Evolutionary conservation across 2,329 filamentous ascomycete genomes (phyloP).

Genomic region (Gremmenia infestans): DNA sequence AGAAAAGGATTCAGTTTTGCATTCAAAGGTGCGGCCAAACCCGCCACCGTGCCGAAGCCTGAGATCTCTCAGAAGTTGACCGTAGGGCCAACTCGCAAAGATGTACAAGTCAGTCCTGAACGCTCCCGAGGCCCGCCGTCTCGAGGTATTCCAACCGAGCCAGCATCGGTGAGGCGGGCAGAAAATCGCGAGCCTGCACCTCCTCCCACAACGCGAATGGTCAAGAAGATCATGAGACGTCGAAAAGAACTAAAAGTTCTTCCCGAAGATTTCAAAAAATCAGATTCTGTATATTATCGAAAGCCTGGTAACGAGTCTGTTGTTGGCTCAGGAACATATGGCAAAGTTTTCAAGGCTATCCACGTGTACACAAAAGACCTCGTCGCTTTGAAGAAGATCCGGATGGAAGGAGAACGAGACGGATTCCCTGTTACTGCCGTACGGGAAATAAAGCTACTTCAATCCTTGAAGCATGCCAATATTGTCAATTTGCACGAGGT

Average conservation of each 20-base stretch:
- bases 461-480: slow-evolving; percentile 76
- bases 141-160: slow-evolving; percentile 47
- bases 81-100: slow-evolving; percentile 35
- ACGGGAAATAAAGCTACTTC: slow-evolving; percentile 86
- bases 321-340: slow-evolving; percentile 91
- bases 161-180: slow-evolving; percentile 42
- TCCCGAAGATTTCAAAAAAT: slow-evolving; percentile 65
- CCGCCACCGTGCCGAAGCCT: slow-evolving; percentile 52
- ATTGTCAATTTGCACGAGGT: slow-evolving; percentile 82
- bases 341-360: slow-evolving; percentile 89
- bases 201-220: slow-evolving; percentile 44
- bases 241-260: slow-evolving; percentile 65
- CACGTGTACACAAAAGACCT: slow-evolving; percentile 84
- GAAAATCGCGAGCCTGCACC: slow-evolving; percentile 29
- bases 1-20: slow-evolving; percentile 79
- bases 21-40: slow-evolving; percentile 70
- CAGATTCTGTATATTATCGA: slow-evolving; percentile 87
- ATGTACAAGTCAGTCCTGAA: slow-evolving; percentile 29
- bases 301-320: slow-evolving; percentile 98
- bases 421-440: slow-evolving; percentile 89
- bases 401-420: slow-evolving; percentile 89
- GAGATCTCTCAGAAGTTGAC: slow-evolving; percentile 67
- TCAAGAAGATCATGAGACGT: slow-evolving; percentile 64
- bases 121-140: slow-evolving; percentile 38
- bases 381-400: slow-evolving; percentile 84